Percentiles rank a stretch among this genome's conserved stretches.
Evolutionary conservation across 306 rosid species (phyloP).

Genomic region (Rosa persica): DNA sequence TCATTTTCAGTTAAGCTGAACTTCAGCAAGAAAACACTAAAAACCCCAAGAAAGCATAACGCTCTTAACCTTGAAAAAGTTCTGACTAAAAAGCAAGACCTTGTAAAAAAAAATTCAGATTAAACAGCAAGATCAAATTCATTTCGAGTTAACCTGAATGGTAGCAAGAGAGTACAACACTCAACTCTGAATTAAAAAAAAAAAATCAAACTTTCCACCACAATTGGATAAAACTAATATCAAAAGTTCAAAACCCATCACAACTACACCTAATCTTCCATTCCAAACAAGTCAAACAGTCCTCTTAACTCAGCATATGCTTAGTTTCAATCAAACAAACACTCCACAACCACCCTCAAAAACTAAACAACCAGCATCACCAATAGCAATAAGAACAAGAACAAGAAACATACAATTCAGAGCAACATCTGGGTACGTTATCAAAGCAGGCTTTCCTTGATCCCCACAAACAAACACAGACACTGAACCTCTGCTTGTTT

Average conservation of each 20-base stretch:
- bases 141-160: neutral
- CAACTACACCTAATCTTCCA: conserved; percentile 7
- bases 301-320: conserved; percentile 1
- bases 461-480: conserved; percentile 85
- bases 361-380: neutral
- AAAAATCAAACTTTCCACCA: neutral
- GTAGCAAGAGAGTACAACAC: neutral
- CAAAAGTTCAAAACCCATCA: neutral
- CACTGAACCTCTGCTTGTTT: conserved; percentile 77
- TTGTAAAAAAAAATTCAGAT: no score
- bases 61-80: neutral
- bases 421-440: conserved; percentile 84
- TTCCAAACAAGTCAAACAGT: conserved; percentile 7
- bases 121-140: neutral
- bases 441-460: conserved; percentile 83
- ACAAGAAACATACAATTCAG: conserved; percentile 62
- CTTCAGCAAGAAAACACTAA: neutral
- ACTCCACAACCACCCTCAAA: neutral
- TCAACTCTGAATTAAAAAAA: neutral
- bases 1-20: neutral
- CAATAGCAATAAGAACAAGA: neutral
- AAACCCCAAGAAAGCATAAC: neutral
- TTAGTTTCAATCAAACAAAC: neutral
- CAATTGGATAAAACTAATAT: neutral
- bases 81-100: neutral